Conservation (phyloP, 441 rosid species). For the Omphalea diandra region DNA sequence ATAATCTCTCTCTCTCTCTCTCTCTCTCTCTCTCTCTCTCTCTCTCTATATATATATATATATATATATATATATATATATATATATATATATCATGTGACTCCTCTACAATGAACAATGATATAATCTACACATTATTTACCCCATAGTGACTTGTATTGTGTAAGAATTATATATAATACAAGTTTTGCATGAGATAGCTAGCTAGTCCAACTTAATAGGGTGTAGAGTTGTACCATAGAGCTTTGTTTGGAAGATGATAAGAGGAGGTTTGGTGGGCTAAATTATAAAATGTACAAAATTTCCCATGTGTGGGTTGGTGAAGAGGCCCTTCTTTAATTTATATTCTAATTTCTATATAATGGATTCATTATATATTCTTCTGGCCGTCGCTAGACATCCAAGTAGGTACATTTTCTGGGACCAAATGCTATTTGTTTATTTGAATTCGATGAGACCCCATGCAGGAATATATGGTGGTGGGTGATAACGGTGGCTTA, state of each 20-base stretch:
- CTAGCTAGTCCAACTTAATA: background rate
- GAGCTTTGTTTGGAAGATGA: background rate
- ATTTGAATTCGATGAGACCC: background rate
- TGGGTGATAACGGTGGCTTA: background rate
- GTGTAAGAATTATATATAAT: too few relatives aligned
- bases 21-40: too few relatives aligned
- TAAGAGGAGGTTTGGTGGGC: background rate
- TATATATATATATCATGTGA: background rate
- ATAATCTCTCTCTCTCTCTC: too few relatives aligned
- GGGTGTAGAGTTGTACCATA: constrained; percentile 13
- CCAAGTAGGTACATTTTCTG: background rate
- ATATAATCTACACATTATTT: background rate
- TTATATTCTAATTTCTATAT: background rate
- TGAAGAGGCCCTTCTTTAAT: background rate
- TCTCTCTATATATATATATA: too few relatives aligned
- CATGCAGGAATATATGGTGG: background rate
- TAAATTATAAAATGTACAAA: background rate
- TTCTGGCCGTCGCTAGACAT: too few relatives aligned
- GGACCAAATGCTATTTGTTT: background rate
- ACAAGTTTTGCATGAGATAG: background rate
- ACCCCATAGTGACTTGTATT: too few relatives aligned
- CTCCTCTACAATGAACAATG: background rate
- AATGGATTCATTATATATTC: too few relatives aligned
- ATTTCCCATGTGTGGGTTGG: constrained; percentile 4
- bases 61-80: too few relatives aligned